phyloP scores from a whole-genome alignment of 2,329 filamentous ascomycete genomes.

The Pseudogymnoascus sp. region DNA sequence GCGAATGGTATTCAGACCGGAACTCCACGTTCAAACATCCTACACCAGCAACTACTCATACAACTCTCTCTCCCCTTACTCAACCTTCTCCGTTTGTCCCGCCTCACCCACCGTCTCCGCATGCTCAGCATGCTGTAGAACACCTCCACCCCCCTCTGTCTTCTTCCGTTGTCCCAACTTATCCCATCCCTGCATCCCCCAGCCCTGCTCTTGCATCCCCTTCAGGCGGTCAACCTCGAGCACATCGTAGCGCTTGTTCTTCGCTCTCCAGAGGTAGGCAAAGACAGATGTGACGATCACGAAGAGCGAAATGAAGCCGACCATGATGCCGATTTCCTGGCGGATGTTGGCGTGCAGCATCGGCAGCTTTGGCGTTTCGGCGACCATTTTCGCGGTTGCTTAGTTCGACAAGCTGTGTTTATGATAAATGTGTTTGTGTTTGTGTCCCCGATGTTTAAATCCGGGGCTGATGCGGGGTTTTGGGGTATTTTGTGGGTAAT shows the following conservation, averaged over 20 bases:
- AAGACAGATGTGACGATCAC: neutral
- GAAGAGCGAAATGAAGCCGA: constrained; percentile 5
- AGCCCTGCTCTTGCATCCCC: neutral
- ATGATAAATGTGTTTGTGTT: neutral
- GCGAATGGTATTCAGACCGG: neutral
- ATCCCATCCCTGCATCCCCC: neutral
- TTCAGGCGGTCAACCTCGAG: neutral
- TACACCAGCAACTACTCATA: neutral
- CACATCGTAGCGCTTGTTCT: neutral
- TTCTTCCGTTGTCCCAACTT: neutral
- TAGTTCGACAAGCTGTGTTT: no score
- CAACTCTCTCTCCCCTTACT: neutral
- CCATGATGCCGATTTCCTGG: neutral
- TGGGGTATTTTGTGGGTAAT: constrained; percentile 2
- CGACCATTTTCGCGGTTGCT: neutral
- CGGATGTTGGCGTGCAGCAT: neutral
- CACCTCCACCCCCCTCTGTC: neutral
- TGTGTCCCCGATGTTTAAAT: neutral
- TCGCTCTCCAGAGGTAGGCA: constrained; percentile 18
- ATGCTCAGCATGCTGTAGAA: neutral
- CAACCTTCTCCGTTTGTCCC: neutral
- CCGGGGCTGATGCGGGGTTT: neutral
- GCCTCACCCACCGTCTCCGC: neutral
- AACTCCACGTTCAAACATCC: neutral
- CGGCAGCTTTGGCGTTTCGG: neutral